Percentiles rank a stretch among this genome's conserved stretches.
Evolutionary conservation across 768 basidiomycete species (phyloP).

Genomic region (Boletus patriciae): DNA sequence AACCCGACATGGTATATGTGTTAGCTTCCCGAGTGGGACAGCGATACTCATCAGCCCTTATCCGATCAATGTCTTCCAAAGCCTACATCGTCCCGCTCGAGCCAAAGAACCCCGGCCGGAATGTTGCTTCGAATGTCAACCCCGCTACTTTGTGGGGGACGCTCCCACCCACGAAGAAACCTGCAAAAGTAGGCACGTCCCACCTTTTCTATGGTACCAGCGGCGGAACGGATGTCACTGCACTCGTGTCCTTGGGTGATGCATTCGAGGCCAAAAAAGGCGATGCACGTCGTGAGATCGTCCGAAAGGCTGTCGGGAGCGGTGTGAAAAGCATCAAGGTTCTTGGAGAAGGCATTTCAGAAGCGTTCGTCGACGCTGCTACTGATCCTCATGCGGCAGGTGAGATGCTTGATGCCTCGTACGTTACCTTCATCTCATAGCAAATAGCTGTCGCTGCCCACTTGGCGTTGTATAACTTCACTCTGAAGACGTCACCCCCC

Average conservation of each 20-base stretch:
- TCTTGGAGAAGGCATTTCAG: conserved; percentile 59
- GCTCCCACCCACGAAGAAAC: conserved; percentile 47
- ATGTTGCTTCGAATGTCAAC: conserved; percentile 40
- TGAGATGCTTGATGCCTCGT: conserved; percentile 23
- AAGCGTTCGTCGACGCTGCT: conserved; percentile 62
- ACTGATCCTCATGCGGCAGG: conserved; percentile 77
- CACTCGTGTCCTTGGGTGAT: conserved; percentile 60
- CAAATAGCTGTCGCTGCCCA: conserved; percentile 71
- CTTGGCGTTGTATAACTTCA: conserved; percentile 73
- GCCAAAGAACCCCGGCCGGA: conserved; percentile 38
- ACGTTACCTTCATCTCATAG: not conserved
- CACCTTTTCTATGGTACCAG: conserved; percentile 59
- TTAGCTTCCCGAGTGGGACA: conserved; percentile 14
- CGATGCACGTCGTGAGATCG: conserved; percentile 56
- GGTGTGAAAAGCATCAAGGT: conserved; percentile 68
- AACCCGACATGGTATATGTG: conserved; percentile 27
- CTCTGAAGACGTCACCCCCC: conserved; percentile 71
- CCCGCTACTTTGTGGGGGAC: conserved; percentile 53
- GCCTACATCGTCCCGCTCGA: conserved; percentile 62
- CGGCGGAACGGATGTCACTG: conserved; percentile 45
- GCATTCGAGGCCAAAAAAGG: conserved; percentile 47
- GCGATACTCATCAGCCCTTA: conserved; percentile 22
- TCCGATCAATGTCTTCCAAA: conserved; percentile 49
- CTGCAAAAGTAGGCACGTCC: conserved; percentile 60
- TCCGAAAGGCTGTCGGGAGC: conserved; percentile 69